Percentiles rank a stretch among this genome's conserved stretches.
Conservation (phyloP, 495 filamentous ascomycete genomes). For the Daldinia bambusicola region DNA sequence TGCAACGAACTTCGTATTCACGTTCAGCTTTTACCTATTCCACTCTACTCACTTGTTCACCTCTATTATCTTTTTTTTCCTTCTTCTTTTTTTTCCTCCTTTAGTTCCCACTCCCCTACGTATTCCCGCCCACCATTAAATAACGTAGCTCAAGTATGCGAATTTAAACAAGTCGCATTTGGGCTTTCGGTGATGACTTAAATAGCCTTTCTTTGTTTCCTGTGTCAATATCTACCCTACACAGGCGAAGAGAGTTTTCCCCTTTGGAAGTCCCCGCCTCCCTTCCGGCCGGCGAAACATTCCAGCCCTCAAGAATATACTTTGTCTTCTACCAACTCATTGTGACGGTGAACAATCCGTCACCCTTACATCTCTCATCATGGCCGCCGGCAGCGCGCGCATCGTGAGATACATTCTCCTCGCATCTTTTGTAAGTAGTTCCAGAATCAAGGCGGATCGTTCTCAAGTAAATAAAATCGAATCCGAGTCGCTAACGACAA, state of each 20-base stretch:
- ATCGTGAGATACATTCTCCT: slow-evolving; percentile 91
- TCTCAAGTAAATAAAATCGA: neutral
- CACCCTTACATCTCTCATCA: slow-evolving; percentile 50
- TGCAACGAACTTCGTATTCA: slow-evolving; percentile 37
- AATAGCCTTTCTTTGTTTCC: slow-evolving; percentile 37
- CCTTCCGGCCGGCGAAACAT: slow-evolving; percentile 23
- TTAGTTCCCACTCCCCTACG: slow-evolving; percentile 1
- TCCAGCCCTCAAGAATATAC: slow-evolving; percentile 12
- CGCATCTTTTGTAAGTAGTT: slow-evolving; percentile 78
- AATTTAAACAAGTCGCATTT: slow-evolving; percentile 22
- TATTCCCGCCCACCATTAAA: neutral
- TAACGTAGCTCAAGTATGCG: slow-evolving; percentile 14
- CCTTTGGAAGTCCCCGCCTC: slow-evolving; percentile 35
- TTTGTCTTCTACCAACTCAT: neutral
- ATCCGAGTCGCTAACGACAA: slow-evolving; percentile 24
- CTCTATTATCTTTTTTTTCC: slow-evolving; percentile 13
- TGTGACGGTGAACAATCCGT: slow-evolving; percentile 18
- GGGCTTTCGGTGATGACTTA: slow-evolving; percentile 40
- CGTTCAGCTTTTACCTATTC: slow-evolving; percentile 19
- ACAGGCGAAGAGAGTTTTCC: slow-evolving; percentile 26
- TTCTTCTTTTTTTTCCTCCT: slow-evolving; percentile 9
- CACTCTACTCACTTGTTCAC: slow-evolving; percentile 18
- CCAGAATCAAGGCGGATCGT: neutral
- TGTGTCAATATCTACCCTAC: slow-evolving; percentile 13
- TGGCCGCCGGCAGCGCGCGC: slow-evolving; percentile 73